Base-by-base conservation (phyloP, 805 yeast species). In the Saturnispora mendoncae region DNA sequence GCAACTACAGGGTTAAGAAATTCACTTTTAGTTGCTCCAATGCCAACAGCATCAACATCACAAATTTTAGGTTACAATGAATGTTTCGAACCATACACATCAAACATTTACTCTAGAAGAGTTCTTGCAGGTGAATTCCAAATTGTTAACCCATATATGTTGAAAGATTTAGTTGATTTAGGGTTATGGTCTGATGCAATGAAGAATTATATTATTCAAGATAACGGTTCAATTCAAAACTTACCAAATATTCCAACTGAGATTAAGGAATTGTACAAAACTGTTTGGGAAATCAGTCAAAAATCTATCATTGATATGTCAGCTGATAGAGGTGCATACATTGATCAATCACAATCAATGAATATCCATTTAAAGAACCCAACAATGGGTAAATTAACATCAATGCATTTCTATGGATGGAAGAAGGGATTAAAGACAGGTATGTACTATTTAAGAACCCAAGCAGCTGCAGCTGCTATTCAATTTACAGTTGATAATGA, bases 361-460 rank as follows among this genome's bases (percentile, higher is more conserved):
- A 92, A 90, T 65, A 82, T 92, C 54, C 92, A 87, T 66, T 76
- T 92, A 58, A 80, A 76, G 65, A 81, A 80, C 48, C 97, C 97
- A 51, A 90, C 97, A 8, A 85, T 90, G 95, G 95, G 96, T 61
- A 92, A 92, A 65, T 75, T 92, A 59, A 92, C 98, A 7, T 78
- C 90, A 46, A 92, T 92, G 97, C 98, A 92, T 64, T 92, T 92
- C 72, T 90, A 92, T 60, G 98, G 97, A 45, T 92, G 98, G 98
- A 85, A 86, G 73, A 86, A 84, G 70, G 98, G 98, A 47, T 76
- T 92, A 62, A 92, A 92, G 75, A 92, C 98, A 18, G 98, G 98
- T 64, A 92, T 92, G 97, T 92, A 92, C 71, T 92, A 92, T 66
- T 70, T 92, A 63, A 83, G 97, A 69, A 90, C 97, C 8, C 95